A percentile compares a stretch with the other conserved stretches of the same genome.
phyloP scores from a whole-genome alignment of 2,329 filamentous ascomycete genomes.

The Didymella keratinophila region DNA sequence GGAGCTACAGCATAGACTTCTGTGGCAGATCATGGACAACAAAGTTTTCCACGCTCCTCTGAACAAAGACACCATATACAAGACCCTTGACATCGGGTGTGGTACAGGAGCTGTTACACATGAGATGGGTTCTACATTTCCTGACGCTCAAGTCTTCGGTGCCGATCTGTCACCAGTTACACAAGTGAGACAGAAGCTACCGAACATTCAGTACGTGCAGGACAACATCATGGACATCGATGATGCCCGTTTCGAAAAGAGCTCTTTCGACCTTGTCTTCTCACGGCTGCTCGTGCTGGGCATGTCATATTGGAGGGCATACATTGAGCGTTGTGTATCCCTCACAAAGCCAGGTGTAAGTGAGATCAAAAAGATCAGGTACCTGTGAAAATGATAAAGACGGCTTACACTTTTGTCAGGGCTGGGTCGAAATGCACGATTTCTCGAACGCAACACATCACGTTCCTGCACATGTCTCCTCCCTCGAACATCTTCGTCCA shows the following conservation, averaged over 20 bases:
- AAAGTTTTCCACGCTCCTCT: conserved; percentile 25
- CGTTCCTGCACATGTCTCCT: neutral
- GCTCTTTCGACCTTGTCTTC: conserved; percentile 64
- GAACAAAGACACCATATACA: conserved; percentile 1
- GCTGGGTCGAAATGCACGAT: conserved; percentile 13
- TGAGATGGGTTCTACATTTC: conserved; percentile 20
- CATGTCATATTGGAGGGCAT: conserved; percentile 60
- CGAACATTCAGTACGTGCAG: conserved; percentile 25
- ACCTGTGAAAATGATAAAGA: too few relatives aligned
- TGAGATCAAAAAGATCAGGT: neutral
- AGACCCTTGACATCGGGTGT: conserved; percentile 30
- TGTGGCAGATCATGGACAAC: conserved; percentile 24
- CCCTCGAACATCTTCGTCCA: conserved; percentile 2
- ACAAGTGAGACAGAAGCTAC: conserved; percentile 8
- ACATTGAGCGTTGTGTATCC: conserved; percentile 36
- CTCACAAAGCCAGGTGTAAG: conserved; percentile 54
- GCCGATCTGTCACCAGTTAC: conserved; percentile 38
- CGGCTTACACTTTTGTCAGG: neutral
- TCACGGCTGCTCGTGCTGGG: conserved; percentile 58
- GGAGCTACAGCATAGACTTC: conserved; percentile 25
- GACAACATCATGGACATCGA: conserved; percentile 9
- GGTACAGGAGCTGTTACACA: conserved; percentile 28
- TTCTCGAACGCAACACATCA: neutral
- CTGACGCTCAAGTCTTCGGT: conserved; percentile 22
- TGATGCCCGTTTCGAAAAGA: conserved; percentile 55